Evolutionary conservation across 495 filamentous ascomycete species (phyloP).

Genomic region (Neurospora sp.): DNA sequence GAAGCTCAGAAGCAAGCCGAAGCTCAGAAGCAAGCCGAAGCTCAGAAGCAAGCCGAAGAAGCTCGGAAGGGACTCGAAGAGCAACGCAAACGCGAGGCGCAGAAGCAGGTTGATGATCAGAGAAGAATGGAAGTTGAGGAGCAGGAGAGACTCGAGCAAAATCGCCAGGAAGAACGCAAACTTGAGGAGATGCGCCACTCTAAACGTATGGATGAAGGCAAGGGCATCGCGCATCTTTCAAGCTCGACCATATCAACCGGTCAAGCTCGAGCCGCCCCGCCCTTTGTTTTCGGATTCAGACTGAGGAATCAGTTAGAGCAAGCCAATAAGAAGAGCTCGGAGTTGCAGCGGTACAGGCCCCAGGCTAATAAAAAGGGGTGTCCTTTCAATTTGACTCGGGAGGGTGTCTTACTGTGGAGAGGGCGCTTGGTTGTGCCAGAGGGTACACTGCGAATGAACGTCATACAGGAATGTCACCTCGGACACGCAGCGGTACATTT

Average conservation of each 20-base stretch:
- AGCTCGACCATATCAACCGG: background rate
- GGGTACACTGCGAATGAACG: background rate
- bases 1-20: background rate
- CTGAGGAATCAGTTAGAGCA: background rate
- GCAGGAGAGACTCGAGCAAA: background rate
- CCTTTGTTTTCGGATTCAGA: background rate
- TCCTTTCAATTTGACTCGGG: background rate
- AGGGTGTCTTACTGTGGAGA: background rate
- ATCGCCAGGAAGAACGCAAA: background rate
- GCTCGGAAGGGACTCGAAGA: too few relatives aligned
- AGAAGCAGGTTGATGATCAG: background rate
- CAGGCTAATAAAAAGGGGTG: background rate
- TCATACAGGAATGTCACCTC: background rate
- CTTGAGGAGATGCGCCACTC: background rate
- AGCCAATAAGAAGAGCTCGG: background rate
- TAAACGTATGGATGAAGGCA: background rate
- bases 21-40: background rate
- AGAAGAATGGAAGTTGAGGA: background rate
- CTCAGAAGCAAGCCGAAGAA: background rate
- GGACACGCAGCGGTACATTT: background rate
- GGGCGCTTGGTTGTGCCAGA: background rate
- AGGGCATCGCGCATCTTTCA: background rate
- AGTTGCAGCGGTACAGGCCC: background rate
- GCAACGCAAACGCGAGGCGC: background rate
- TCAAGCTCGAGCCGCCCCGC: background rate